Conservation (phyloP, 495 filamentous ascomycete species). For the Cercophora newfieldiana region DNA sequence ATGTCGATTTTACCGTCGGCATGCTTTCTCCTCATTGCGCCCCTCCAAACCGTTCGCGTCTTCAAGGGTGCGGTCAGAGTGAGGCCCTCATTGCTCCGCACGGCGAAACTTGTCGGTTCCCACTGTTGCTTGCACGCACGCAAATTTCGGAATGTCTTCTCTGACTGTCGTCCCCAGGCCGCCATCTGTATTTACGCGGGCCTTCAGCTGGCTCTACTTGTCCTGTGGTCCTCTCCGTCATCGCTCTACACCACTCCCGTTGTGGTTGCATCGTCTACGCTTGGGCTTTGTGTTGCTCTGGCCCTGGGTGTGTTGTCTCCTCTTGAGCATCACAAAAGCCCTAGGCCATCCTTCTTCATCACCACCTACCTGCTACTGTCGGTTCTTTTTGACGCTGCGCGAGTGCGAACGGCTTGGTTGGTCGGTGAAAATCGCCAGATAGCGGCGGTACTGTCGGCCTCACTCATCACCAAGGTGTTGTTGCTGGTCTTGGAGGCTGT, state of each 20-base stretch:
- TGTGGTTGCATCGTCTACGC: background rate
- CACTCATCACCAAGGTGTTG: background rate
- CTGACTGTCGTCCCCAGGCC: background rate
- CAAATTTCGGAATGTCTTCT: background rate
- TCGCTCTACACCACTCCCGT: background rate
- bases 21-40: background rate
- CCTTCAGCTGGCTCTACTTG: constrained; percentile 9
- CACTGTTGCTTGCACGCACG: background rate
- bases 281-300: background rate
- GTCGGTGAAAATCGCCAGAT: background rate
- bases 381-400: background rate
- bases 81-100: background rate
- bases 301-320: background rate
- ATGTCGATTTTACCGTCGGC: constrained; percentile 2
- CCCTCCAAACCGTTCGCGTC: background rate
- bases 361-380: background rate
- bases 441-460: background rate
- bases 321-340: constrained; percentile 2
- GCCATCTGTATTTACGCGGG: constrained; percentile 5
- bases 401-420: background rate
- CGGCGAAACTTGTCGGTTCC: background rate
- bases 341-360: background rate
- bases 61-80: background rate
- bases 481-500: constrained; percentile 43
- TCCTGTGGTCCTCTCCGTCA: background rate